Evolutionary conservation across 2,329 filamentous ascomycete species (phyloP), one percentile per base, ranked within the genome.

Genomic region (Trichoderma asperellum): DNA sequence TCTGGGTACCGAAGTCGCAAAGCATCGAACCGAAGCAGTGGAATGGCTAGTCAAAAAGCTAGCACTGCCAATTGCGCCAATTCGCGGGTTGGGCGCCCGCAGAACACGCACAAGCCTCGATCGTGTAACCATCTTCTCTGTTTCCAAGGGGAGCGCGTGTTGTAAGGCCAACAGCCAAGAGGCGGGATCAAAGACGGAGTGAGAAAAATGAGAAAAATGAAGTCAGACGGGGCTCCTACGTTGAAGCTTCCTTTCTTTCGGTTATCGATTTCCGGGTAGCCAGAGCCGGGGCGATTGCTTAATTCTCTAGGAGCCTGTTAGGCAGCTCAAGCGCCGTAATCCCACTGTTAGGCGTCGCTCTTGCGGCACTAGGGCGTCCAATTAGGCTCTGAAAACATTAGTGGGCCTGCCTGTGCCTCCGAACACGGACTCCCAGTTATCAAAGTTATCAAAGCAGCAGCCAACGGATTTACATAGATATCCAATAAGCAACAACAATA

Each of bases 1-100:
- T 35, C 74, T 75, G 37, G 73, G 72, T n/a, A 73, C 65, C 61
- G 79, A 76, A 24, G 79, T 77, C 62, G 76, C 72, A 68, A 79
- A 61, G 72, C 74, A 73, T 70, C 77, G 73, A 14, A 59, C 34
- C 53, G 68, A 53, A 60, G 59, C 70, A 63, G 43, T 18, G 55
- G 52, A 56, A 34, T 14, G 18, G 32, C 58, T 18, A 32, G 32
- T 2, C 35, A 18, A 34, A 58, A 47, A 40, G 58, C 53, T 66
- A 65, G 60, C 21, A 58, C 34, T n/a, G 68, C 57, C 52, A 69
- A 62, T 64, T 53, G 56, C 32, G 52, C 24, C 66, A 29, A 59
- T 49, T 40, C 63, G 63, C 37, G 62, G 56, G 47, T 70, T 69
- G 49, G 70, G 68, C 21, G 70, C 63, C 60, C 71, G 69, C 55